phyloP scores from a whole-genome alignment of 2,329 filamentous ascomycete genomes.

The Pestalotiopsis sp. region DNA sequence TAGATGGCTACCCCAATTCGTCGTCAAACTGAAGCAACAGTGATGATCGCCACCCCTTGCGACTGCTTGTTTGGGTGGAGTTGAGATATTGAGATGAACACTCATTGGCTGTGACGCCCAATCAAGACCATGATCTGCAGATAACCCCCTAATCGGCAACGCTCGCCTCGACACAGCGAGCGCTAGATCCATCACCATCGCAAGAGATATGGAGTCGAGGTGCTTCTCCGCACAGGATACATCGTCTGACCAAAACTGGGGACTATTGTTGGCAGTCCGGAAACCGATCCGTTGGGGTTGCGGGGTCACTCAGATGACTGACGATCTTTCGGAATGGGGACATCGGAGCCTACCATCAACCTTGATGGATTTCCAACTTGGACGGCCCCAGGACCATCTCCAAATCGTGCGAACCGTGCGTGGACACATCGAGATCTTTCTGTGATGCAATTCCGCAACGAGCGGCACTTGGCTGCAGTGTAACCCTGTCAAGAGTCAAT shows the following conservation, averaged over 20 bases:
- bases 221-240: conserved; percentile 14
- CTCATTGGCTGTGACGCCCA: background rate
- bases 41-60: background rate
- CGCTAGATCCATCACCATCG: background rate
- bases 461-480: conserved; percentile 6
- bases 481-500: conserved; percentile 3
- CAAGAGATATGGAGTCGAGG: conserved; percentile 2
- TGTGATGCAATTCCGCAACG: background rate
- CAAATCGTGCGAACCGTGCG: background rate
- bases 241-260: conserved; percentile 25
- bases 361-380: background rate
- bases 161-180: background rate
- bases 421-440: background rate
- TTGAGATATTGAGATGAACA: background rate
- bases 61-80: background rate
- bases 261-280: conserved; percentile 20
- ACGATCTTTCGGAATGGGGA: conserved; percentile 17
- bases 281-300: conserved; percentile 22
- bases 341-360: background rate
- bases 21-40: background rate
- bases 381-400: background rate
- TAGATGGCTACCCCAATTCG: background rate
- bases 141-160: background rate
- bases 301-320: conserved; percentile 22
- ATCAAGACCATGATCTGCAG: background rate